phyloP scores from a whole-genome alignment of 2,329 filamentous ascomycete genomes.

The Neodidymelliopsis sp. region DNA sequence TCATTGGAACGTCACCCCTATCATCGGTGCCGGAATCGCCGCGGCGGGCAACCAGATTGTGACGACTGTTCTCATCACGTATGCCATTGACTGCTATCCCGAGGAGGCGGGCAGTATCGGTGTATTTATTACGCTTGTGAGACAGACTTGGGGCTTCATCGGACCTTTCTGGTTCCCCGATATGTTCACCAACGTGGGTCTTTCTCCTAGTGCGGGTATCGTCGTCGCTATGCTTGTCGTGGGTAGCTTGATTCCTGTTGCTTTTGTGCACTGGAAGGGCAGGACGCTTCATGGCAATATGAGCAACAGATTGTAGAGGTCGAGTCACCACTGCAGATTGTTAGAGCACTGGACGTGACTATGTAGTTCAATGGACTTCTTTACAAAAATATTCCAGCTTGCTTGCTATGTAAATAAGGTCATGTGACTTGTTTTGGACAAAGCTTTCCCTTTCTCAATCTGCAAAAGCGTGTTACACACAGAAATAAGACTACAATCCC shows the following conservation, averaged over 20 bases:
- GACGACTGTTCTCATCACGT: conserved; percentile 67
- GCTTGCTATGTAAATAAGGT: too few species aligned
- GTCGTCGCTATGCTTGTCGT: conserved; percentile 44
- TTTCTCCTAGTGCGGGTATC: conserved; percentile 48
- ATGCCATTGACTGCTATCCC: conserved; percentile 65
- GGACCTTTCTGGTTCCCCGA: conserved; percentile 52
- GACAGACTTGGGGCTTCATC: conserved; percentile 57
- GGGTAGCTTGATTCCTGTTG: conserved; percentile 33
- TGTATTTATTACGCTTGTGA: conserved; percentile 65
- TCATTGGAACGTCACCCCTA: conserved; percentile 64
- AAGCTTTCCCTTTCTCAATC: neutral
- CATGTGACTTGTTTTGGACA: too few species aligned
- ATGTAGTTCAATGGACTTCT: too few species aligned
- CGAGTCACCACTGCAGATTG: too few species aligned
- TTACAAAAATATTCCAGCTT: too few species aligned
- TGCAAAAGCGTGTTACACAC: neutral
- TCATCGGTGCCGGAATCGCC: conserved; percentile 60
- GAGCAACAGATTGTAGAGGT: conserved; percentile 13
- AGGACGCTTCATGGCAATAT: conserved; percentile 28
- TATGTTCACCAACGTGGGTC: conserved; percentile 50
- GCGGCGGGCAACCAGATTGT: conserved; percentile 67
- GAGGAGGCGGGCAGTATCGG: conserved; percentile 63
- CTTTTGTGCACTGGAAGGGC: conserved; percentile 38
- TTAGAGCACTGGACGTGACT: too few species aligned
- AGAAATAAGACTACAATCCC: neutral